These are phyloP conservation scores for Galerina marginata DNA, from an alignment of 768 basidiomycete species.

Conservation along the genomic window DNA sequence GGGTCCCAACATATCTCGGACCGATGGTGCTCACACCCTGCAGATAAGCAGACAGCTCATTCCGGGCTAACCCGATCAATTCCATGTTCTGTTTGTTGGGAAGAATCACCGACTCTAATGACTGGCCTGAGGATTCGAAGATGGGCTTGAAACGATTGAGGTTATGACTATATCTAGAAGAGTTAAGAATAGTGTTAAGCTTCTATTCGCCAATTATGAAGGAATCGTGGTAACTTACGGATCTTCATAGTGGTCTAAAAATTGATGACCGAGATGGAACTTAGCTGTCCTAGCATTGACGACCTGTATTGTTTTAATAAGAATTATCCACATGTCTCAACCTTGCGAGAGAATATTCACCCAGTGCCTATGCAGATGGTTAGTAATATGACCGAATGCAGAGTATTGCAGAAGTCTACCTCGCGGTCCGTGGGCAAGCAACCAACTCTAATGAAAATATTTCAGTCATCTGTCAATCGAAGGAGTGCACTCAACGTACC, in stretches of 20 bases:
- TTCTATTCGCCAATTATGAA: too few relatives aligned
- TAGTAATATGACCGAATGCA: not conserved
- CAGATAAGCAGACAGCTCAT: conserved; percentile 43
- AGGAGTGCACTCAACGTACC: conserved; percentile 39
- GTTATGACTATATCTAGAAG: conserved; percentile 53
- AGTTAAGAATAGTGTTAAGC: conserved; percentile 3
- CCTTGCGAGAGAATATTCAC: conserved; percentile 35
- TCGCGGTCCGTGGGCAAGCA: conserved; percentile 72
- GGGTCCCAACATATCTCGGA: conserved; percentile 54
- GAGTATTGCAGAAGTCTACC: conserved; percentile 42
- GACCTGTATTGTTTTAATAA: conserved; percentile 41
- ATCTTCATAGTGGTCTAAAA: conserved; percentile 63
- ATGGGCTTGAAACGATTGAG: conserved; percentile 63
- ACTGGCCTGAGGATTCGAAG: conserved; percentile 49
- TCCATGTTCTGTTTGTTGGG: conserved; percentile 51
- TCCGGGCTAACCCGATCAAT: conserved; percentile 55
- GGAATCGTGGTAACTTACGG: conserved; percentile 47
- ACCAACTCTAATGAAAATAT: conserved; percentile 55
- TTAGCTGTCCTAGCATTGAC: conserved; percentile 68
- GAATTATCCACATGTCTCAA: not conserved
- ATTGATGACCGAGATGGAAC: conserved; percentile 65
- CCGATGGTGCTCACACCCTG: conserved; percentile 5
- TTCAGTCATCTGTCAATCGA: conserved; percentile 6
- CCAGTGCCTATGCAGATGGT: conserved; percentile 58
- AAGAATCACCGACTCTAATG: conserved; percentile 56